Base-by-base conservation (phyloP, 768 basidiomycete species). In the Tephrocybe sp. region DNA sequence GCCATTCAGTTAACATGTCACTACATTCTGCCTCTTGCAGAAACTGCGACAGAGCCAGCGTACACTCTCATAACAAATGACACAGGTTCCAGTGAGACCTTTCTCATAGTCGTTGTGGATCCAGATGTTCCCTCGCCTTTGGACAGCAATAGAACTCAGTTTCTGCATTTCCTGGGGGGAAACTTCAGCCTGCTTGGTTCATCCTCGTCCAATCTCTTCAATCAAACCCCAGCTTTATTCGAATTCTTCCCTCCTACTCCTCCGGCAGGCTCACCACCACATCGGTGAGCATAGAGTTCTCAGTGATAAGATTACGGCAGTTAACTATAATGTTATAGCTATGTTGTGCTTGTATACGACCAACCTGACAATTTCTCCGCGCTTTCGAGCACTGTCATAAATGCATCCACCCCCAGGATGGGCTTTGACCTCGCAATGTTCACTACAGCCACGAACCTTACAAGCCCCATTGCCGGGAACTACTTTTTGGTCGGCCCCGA, bases 121-220 rank as follows among this genome's bases (percentile, higher is more conserved):
- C 75, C 73, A 23, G 74, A 77, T 55, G 74, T 69, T 1, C 71
- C 74, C 19, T 71, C 70, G 17, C 72, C 71, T 0, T 68, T 73
- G 46, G 70, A 72, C 49, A 64, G 63, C 9, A 65, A 60, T 8
- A 51, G 63, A 11, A 60, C 71, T 6, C 66, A 75, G 49, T 69
- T 72, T 48, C 62, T 75, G 3, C 74, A 76, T 58, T 72, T 74
- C 49, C 52, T 76, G 20, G 74, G 68, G 8, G 68, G 68, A 8
- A 68, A 70, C 48, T 76, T 73, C 54, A 64, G 53, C 19, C 58
- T 62, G 35, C 26, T 26, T 26, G 62, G 66, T 51, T 39, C 35
- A n/a, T 49, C 55, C 20, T 48, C 56, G 14, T 19, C 51, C 8
- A 55, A 63, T 58, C 65, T 78, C 20, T 59, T 62, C 13, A 78